phyloP scores from a whole-genome alignment of 305 asterid genomes.

The Fraxinus nigra region DNA sequence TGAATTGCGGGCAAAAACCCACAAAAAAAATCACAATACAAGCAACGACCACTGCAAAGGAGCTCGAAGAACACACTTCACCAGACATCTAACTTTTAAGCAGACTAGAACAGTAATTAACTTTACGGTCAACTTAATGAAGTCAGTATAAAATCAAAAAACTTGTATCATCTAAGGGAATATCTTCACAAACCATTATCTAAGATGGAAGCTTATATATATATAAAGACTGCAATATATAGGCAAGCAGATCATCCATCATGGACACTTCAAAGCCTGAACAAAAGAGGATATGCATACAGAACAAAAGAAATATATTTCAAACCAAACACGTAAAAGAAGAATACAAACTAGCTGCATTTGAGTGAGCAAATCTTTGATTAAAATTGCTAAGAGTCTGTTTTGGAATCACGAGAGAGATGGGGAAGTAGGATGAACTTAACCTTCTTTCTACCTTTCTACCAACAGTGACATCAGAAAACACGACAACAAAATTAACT shows the following conservation, averaged over 20 bases:
- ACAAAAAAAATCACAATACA: neutral
- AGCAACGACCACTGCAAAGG: neutral
- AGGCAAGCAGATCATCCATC: neutral
- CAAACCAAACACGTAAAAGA: neutral
- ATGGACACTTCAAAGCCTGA: neutral
- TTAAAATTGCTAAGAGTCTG: neutral
- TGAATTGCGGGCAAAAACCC: neutral
- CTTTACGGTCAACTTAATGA: neutral
- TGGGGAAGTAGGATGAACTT: too few relatives aligned
- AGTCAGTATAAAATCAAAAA: too few relatives aligned
- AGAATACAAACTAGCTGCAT: neutral
- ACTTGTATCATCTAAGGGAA: neutral
- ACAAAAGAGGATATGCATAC: neutral
- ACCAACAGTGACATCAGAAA: neutral
- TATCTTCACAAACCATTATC: neutral
- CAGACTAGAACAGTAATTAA: neutral
- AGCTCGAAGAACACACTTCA: neutral
- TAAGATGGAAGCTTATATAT: neutral
- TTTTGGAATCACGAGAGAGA: too few relatives aligned
- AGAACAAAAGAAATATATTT: neutral
- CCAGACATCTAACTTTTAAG: neutral
- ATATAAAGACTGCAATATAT: neutral
- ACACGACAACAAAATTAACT: neutral
- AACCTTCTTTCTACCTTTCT: neutral
- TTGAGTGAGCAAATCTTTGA: neutral